Base-by-base conservation (phyloP, 345 rosid genomes). In the Mercurialis annua region DNA sequence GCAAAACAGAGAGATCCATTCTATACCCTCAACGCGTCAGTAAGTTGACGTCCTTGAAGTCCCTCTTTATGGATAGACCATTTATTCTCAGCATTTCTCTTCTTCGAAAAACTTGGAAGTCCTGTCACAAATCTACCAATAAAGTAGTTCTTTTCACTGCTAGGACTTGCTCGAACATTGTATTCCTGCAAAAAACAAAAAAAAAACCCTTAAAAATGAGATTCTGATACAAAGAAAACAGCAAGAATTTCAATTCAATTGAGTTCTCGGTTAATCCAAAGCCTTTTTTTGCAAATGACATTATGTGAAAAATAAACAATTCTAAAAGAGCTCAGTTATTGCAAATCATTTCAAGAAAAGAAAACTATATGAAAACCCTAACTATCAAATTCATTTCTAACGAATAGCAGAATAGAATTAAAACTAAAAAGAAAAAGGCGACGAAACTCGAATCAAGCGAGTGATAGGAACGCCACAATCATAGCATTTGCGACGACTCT, bases 11-110 rank as follows among this genome's bases (percentile, higher is more conserved):
- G 7, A 16, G n/a, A n/a, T n/a, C n/a, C n/a, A n/a, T 3, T 2
- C 5, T 40, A 47, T 87, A 94, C 99, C 88, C 92, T 66, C 84
- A 91, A 78, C 0, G 83, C 57, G 68, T 89, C 96, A 14, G 90
- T 84, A 47, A 89, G 77, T 67, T 87, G 96, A 63, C 98, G 95
- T 51, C 99, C 99, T 71, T 85, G 96, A 5, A 90, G 81, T 44
- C 96, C 96, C 42, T 94, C 98, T 78, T 94, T 94, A 52, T 81
- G 92, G 31, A 89, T 85, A 48, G 84, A 72, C 99, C 99, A 94
- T 75, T 81, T 89, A 70, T 91, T 91, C 80, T 94, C 99, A 1
- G 95, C 82, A 36, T 59, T 84, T 64, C 87, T 91, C 87, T 87
- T 91, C 83, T 82, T 89, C 0, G 92, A 84, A 71, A 91, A 94